Evolutionary conservation across 1,139 yeast species (phyloP).

Genomic region (Zygotorulaspora mrakii): DNA sequence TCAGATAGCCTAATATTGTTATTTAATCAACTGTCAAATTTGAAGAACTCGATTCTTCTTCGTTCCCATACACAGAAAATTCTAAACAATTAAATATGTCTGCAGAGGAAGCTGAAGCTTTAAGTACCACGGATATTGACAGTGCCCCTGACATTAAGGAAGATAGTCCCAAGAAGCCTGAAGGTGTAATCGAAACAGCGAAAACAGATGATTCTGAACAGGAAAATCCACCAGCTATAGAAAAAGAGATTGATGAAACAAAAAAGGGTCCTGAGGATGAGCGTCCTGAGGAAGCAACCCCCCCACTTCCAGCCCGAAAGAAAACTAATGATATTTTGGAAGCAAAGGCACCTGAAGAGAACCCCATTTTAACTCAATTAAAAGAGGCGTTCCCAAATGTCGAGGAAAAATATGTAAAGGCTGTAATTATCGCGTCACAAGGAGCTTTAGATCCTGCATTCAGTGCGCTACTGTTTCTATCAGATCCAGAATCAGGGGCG

Average conservation of each 20-base stretch:
- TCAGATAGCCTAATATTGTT: no score
- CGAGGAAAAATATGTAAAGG: constrained; percentile 67
- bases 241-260: constrained; percentile 8
- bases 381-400: constrained; percentile 78
- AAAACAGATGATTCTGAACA: neutral
- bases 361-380: constrained; percentile 40
- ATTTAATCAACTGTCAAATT: no score
- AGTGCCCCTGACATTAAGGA: neutral
- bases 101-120: neutral
- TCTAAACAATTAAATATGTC: neutral
- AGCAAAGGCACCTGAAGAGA: constrained; percentile 36
- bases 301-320: constrained; percentile 74
- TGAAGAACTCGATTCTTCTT: no score
- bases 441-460: constrained; percentile 83
- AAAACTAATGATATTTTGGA: constrained; percentile 39
- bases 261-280: constrained; percentile 5
- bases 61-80: no score
- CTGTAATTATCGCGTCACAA: constrained; percentile 79
- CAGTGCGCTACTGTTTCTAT: constrained; percentile 74
- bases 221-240: neutral
- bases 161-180: constrained; percentile 5
- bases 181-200: neutral
- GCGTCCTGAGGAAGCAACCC: constrained; percentile 44
- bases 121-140: neutral
- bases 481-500: constrained; percentile 65